phyloP scores from a whole-genome alignment of 2,329 filamentous ascomycete genomes.

The Claviceps monticola region DNA sequence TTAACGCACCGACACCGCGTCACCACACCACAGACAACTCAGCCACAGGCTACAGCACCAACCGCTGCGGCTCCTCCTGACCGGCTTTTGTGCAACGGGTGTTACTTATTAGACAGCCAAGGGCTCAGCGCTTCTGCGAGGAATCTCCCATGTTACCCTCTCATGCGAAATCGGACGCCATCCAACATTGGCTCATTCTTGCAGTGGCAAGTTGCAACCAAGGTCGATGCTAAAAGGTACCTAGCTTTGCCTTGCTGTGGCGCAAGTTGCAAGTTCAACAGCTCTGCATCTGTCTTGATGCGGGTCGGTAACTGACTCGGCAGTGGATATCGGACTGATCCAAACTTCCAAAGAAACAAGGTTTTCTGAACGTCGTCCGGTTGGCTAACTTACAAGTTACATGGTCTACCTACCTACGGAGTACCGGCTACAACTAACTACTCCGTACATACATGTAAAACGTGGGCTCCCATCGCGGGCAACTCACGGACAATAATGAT shows the following conservation, averaged over 20 bases:
- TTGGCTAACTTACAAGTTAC: too few species aligned
- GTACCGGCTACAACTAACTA: too few species aligned
- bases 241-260: background rate
- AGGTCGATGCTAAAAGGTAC: background rate
- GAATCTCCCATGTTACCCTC: background rate
- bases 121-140: background rate
- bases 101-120: background rate
- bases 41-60: too few species aligned
- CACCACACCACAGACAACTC: too few species aligned
- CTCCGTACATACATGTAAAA: too few species aligned
- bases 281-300: background rate
- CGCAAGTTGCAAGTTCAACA: background rate
- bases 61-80: too few species aligned
- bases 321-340: background rate
- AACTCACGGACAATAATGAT: too few species aligned
- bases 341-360: background rate
- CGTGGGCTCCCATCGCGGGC: too few species aligned
- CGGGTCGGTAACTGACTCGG: background rate
- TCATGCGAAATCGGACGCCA: background rate
- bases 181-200: background rate
- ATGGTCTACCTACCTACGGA: too few species aligned
- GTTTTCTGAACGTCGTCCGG: too few species aligned
- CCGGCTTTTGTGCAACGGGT: too few species aligned
- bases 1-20: too few species aligned
- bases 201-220: background rate